Conservation (phyloP, 345 rosid species). For the Theobroma cacao region DNA sequence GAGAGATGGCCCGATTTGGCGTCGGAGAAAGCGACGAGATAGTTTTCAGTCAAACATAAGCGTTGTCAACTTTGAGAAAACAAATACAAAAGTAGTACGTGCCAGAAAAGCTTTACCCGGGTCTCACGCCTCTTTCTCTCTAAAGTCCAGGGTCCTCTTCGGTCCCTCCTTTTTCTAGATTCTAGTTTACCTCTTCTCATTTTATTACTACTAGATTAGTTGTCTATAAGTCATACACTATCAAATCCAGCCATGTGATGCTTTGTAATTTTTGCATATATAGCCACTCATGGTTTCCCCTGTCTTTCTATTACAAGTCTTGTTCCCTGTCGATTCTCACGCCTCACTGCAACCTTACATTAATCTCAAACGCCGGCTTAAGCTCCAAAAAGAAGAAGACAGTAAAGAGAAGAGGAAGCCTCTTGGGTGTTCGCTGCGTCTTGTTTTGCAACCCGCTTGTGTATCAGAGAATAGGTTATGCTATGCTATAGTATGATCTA, state of each 20-base stretch:
- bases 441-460: background rate
- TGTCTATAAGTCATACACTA: background rate
- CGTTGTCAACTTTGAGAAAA: background rate
- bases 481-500: background rate
- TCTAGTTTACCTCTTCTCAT: background rate
- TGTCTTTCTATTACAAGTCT: no score
- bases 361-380: background rate
- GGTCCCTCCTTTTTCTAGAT: background rate
- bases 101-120: background rate
- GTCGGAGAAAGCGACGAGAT: background rate
- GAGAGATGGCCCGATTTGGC: conserved; percentile 4
- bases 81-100: background rate
- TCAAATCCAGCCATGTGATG: background rate
- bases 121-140: conserved; percentile 1
- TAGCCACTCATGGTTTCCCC: background rate
- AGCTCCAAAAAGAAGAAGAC: no score
- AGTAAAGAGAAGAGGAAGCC: no score
- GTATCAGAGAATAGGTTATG: background rate
- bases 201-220: background rate
- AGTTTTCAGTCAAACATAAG: background rate
- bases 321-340: background rate
- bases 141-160: background rate
- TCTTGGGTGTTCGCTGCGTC: background rate
- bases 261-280: background rate
- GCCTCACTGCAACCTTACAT: background rate